A percentile compares a stretch with the other conserved stretches of the same genome.
Conservation (phyloP, 2,329 filamentous ascomycete species). For the Claviceps sp. region DNA sequence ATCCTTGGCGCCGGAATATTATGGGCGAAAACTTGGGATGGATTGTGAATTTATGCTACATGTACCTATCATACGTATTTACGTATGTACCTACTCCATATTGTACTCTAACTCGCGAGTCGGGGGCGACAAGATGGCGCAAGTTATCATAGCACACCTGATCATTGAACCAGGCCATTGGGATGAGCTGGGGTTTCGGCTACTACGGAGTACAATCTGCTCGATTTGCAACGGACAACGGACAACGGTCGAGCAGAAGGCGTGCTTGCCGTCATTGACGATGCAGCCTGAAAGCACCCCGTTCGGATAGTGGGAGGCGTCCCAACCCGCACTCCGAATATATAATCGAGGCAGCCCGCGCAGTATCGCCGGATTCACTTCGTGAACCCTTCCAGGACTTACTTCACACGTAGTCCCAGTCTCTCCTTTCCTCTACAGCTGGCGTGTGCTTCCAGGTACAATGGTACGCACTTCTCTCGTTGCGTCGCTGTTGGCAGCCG, state of each 20-base stretch:
- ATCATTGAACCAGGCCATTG: neutral
- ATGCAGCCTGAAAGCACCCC: neutral
- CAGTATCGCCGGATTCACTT: too few relatives aligned
- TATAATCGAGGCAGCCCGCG: neutral
- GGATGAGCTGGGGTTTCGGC: neutral
- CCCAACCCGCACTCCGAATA: neutral
- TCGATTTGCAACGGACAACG: too few relatives aligned
- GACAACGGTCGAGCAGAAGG: neutral
- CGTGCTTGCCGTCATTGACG: neutral
- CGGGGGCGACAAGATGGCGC: too few relatives aligned
- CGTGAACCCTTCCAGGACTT: neutral
- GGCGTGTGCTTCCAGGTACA: neutral
- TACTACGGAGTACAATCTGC: neutral
- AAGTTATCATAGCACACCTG: too few relatives aligned
- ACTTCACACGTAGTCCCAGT: neutral
- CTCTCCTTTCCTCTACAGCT: neutral
- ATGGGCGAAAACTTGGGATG: too few relatives aligned
- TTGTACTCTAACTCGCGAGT: too few relatives aligned
- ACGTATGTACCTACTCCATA: too few relatives aligned
- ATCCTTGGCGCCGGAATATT: too few relatives aligned
- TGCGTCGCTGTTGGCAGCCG: slow-evolving; percentile 8
- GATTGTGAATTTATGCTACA: neutral
- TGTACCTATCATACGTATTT: too few relatives aligned
- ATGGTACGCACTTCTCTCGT: slow-evolving; percentile 10
- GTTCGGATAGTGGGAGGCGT: neutral